Evolutionary conservation across 371 early-diverging fungal genomes (phyloP).

Genomic region (Mortierella sp.): DNA sequence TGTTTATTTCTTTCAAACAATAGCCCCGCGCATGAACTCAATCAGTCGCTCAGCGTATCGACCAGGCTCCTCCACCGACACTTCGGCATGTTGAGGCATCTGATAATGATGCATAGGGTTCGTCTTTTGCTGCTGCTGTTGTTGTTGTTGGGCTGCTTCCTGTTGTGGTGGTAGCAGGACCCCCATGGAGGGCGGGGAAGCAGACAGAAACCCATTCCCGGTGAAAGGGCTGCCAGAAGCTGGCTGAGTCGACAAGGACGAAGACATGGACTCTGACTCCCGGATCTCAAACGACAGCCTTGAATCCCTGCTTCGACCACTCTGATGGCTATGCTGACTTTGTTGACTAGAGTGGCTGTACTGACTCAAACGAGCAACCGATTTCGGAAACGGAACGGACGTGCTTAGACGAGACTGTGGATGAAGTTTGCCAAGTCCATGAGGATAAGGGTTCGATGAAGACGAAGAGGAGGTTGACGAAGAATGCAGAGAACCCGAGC

Average conservation of each 20-base stretch:
- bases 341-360: conserved; percentile 46
- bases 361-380: conserved; percentile 29
- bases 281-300: conserved; percentile 35
- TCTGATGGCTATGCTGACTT: conserved; percentile 36
- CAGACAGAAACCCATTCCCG: not conserved
- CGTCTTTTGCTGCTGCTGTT: conserved; percentile 7
- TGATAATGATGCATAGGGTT: conserved; percentile 10
- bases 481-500: not conserved
- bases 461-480: conserved; percentile 21
- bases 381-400: conserved; percentile 26
- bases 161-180: not conserved
- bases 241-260: not conserved
- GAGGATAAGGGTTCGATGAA: not conserved
- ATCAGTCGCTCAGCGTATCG: conserved; percentile 64
- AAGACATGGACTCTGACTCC: conserved; percentile 3
- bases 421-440: no score
- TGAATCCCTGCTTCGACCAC: conserved; percentile 41
- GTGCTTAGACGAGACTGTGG: conserved; percentile 12
- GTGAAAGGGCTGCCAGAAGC: not conserved
- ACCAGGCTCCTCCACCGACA: conserved; percentile 70
- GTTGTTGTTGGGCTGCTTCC: not conserved
- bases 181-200: conserved; percentile 21
- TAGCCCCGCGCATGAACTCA: conserved; percentile 56
- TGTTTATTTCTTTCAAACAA: conserved; percentile 24
- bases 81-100: conserved; percentile 48